phyloP scores from a whole-genome alignment of 495 filamentous ascomycete genomes.

The Aspergillus incahuasiensis region DNA sequence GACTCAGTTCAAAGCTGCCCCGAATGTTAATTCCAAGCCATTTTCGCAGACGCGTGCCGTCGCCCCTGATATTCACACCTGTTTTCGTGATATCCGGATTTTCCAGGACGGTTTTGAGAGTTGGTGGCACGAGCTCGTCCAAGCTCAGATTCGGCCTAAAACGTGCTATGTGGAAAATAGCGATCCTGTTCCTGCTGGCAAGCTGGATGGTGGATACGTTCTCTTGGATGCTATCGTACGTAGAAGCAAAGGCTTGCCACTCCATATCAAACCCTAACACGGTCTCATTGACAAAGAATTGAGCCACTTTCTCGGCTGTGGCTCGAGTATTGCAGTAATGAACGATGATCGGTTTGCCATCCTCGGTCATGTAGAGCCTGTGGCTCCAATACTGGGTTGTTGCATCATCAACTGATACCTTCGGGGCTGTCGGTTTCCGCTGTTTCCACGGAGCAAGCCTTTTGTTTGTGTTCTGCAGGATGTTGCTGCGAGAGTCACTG shows the following conservation, averaged over 20 bases:
- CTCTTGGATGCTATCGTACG: conserved; percentile 44
- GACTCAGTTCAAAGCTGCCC: conserved; percentile 74
- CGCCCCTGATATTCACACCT: conserved; percentile 72
- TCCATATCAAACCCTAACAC: conserved; percentile 84
- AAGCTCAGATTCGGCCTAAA: conserved; percentile 43
- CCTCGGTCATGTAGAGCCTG: conserved; percentile 51
- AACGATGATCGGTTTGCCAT: conserved; percentile 51
- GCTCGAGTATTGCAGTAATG: conserved; percentile 70
- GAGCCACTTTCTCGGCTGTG: conserved; percentile 59
- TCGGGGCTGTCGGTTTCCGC: neutral
- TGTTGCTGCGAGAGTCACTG: neutral
- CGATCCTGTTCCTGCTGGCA: conserved; percentile 73
- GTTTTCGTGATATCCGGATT: conserved; percentile 64
- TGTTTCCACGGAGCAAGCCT: neutral
- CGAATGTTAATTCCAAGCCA: conserved; percentile 57
- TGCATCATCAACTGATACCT: neutral
- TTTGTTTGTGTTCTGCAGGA: neutral
- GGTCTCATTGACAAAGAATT: conserved; percentile 63
- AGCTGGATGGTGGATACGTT: conserved; percentile 79
- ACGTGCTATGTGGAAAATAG: conserved; percentile 71
- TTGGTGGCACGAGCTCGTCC: conserved; percentile 60
- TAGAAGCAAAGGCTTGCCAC: conserved; percentile 57
- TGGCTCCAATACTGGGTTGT: conserved; percentile 61
- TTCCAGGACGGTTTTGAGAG: conserved; percentile 67
- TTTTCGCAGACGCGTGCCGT: conserved; percentile 65